A percentile compares a stretch with the other conserved stretches of the same genome.
These are phyloP conservation scores for Phialemonium atrogriseum DNA, from an alignment of 2,329 filamentous ascomycete genomes.

Conservation along the genomic window DNA sequence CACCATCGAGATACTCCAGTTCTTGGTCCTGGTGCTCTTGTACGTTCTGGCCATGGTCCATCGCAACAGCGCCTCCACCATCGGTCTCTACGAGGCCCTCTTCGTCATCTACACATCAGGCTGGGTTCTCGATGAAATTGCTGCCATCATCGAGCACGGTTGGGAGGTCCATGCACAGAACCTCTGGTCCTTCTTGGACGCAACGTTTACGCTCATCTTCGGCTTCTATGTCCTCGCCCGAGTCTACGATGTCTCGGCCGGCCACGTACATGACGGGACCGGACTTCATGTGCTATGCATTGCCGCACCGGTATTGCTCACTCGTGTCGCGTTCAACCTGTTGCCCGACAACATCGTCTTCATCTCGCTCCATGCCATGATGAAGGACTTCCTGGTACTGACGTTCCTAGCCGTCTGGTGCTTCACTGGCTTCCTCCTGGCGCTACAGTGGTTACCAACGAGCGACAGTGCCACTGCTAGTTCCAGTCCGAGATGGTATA, in stretches of 20 bases:
- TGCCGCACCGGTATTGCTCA: conserved; percentile 61
- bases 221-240: conserved; percentile 52
- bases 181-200: conserved; percentile 66
- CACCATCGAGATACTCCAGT: conserved; percentile 57
- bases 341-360: conserved; percentile 71
- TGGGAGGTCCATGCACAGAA: conserved; percentile 66
- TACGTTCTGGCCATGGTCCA: conserved; percentile 58
- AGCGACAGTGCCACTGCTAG: too few relatives aligned
- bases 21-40: conserved; percentile 52
- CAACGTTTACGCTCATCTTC: conserved; percentile 60
- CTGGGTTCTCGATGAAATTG: conserved; percentile 60
- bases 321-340: conserved; percentile 62
- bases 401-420: conserved; percentile 60
- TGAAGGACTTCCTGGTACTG: conserved; percentile 61
- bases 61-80: conserved; percentile 36
- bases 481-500: conserved; percentile 28
- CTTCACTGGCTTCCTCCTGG: conserved; percentile 63
- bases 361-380: conserved; percentile 65
- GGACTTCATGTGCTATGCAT: conserved; percentile 58
- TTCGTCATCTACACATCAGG: conserved; percentile 59
- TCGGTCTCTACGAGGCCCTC: conserved; percentile 45
- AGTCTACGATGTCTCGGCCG: conserved; percentile 42
- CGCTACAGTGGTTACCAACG: conserved; percentile 64
- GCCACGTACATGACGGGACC: conserved; percentile 38
- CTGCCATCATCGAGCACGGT: conserved; percentile 57